Evolutionary conservation across 1,284 basidiomycete genomes (phyloP).

Genomic region (Trametes pubescens): DNA sequence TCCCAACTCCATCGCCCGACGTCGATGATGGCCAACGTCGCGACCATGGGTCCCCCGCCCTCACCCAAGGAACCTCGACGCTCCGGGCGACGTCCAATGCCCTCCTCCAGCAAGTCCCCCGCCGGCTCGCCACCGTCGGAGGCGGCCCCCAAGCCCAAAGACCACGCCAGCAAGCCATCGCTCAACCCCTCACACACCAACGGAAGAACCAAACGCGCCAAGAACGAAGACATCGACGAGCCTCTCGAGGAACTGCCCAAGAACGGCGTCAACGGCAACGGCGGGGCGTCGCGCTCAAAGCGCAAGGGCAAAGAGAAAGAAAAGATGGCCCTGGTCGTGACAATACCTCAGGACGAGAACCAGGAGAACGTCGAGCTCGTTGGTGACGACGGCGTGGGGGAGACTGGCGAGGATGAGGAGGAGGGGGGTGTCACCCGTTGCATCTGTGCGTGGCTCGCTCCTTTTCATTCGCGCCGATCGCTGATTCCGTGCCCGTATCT

Average conservation of each 20-base stretch:
- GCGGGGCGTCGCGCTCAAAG: constrained; percentile 55
- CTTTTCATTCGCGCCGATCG: constrained; percentile 44
- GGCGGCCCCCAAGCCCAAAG: constrained; percentile 50
- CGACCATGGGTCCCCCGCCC: constrained; percentile 74
- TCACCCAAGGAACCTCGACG: constrained; percentile 79
- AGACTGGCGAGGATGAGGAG: constrained; percentile 72
- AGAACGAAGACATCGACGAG: constrained; percentile 79
- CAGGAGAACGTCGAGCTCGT: constrained; percentile 38
- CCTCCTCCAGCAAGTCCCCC: constrained; percentile 77
- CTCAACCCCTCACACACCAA: constrained; percentile 53
- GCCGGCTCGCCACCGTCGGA: constrained; percentile 69
- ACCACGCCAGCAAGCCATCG: constrained; percentile 52
- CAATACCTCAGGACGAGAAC: constrained; percentile 43
- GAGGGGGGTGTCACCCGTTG: constrained; percentile 92
- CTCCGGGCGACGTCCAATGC: constrained; percentile 74
- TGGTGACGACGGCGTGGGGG: constrained; percentile 46
- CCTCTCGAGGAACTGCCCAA: constrained; percentile 59
- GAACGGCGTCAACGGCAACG: constrained; percentile 51
- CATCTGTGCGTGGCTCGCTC: constrained; percentile 91
- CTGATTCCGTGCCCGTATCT: constrained; percentile 24
- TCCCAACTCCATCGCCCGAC: constrained; percentile 30
- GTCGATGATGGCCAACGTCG: constrained; percentile 42
- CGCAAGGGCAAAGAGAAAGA: constrained; percentile 68
- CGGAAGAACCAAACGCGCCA: constrained; percentile 65
- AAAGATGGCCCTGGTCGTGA: constrained; percentile 46